Percentiles rank a stretch among this genome's conserved stretches.
These are phyloP conservation scores for Craterostigma plantagineum DNA, from an alignment of 257 asterid genomes.

Conservation along the genomic window DNA sequence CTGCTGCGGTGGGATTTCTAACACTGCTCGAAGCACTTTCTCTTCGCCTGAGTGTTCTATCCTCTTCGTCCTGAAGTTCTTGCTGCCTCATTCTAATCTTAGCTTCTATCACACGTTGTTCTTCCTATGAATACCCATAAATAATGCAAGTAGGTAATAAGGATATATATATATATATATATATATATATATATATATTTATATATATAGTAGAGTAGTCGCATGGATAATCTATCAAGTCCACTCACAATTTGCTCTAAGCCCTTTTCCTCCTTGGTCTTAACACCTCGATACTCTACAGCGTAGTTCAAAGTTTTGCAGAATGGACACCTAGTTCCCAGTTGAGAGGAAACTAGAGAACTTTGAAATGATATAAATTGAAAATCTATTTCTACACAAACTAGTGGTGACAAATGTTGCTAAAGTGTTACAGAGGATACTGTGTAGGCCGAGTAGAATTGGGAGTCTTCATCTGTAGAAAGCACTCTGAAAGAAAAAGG, in stretches of 20 bases:
- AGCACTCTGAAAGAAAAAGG: conserved; percentile 47
- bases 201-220: no score
- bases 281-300: conserved; percentile 88
- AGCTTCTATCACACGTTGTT: conserved; percentile 94
- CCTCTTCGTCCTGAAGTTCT: conserved; percentile 88
- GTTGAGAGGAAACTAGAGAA: conserved; percentile 17
- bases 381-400: background rate
- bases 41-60: conserved; percentile 35
- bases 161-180: background rate
- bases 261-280: conserved; percentile 91
- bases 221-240: conserved; percentile 2
- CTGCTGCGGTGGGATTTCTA: conserved; percentile 39
- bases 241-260: conserved; percentile 75
- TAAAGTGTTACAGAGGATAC: conserved; percentile 44
- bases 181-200: conserved; percentile 1
- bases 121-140: conserved; percentile 43
- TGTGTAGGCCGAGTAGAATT: conserved; percentile 86
- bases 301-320: conserved; percentile 89
- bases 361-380: background rate
- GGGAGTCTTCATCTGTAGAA: conserved; percentile 95
- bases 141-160: conserved; percentile 6
- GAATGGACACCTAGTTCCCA: conserved; percentile 63
- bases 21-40: conserved; percentile 40
- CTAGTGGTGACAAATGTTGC: background rate
- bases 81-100: conserved; percentile 93